Percentiles rank a stretch among this genome's conserved stretches.
phyloP scores from a whole-genome alignment of 2,329 filamentous ascomycete species.

The Chrysoporthe puriensis region DNA sequence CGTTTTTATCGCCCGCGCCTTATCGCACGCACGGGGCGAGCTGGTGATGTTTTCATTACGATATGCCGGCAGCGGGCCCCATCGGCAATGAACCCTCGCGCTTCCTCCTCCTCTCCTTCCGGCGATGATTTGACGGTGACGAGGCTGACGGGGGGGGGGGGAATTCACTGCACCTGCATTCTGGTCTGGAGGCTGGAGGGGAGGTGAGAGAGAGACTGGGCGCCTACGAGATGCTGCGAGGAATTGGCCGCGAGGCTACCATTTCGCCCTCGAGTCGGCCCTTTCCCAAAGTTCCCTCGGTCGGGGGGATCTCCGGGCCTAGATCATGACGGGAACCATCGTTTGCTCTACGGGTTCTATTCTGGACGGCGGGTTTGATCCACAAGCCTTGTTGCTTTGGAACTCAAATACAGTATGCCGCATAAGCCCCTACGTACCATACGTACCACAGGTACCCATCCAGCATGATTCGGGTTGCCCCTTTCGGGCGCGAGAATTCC shows the following conservation, averaged over 20 bases:
- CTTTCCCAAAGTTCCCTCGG: slow-evolving; percentile 13
- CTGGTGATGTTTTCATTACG: not conserved
- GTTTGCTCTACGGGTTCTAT: not conserved
- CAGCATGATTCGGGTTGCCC: no score
- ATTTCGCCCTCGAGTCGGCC: slow-evolving; percentile 5
- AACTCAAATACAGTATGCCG: no score
- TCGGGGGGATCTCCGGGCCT: slow-evolving; percentile 3
- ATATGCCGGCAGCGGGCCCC: not conserved
- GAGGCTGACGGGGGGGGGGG: not conserved
- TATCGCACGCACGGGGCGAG: not conserved
- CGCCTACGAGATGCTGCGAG: slow-evolving; percentile 7
- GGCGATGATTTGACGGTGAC: not conserved
- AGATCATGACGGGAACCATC: not conserved
- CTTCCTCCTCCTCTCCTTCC: not conserved
- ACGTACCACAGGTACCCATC: no score
- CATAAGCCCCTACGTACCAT: no score
- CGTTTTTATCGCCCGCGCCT: not conserved
- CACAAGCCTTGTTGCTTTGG: no score
- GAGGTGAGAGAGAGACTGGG: not conserved
- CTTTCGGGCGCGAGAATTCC: no score
- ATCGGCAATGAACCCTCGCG: not conserved
- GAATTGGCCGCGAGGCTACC: slow-evolving; percentile 10
- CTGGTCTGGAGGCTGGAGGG: no score
- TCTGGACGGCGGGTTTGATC: not conserved
- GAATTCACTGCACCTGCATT: not conserved